Base-by-base conservation (phyloP, 352 stramenopile genomes). In the Pythium chondricola region DNA sequence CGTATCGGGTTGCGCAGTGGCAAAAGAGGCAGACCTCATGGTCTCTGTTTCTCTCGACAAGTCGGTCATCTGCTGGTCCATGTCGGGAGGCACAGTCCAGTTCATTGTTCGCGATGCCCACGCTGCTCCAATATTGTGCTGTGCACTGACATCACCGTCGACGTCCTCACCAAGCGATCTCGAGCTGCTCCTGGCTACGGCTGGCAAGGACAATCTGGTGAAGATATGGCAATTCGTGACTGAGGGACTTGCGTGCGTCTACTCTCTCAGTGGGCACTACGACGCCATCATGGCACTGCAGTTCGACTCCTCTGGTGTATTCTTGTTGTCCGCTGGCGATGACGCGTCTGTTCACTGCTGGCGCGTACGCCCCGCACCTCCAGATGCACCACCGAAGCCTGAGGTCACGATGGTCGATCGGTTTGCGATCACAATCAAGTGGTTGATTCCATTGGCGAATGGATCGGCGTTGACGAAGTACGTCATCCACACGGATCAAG, bases 191-290 rank as follows among this genome's bases (percentile, higher is more conserved):
- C 44, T 85, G 11, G 71, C 72, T 4, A 87, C 73, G 14, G 70
- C 70, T 21, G 75, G 55, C 7, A 74, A 70, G 17, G 75, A 84
- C 53, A 85, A 85, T 21, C 43, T 82, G n/a, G 65, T 85, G 21
- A 87, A 85, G 48, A 58, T 87, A 0, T 85, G 75, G 75, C 48
- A 61, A 1, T 38, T 60, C 37, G 61, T 45, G 9, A 55, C 43
- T 3, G 11, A 35, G 1, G 16, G 30, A 1, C 38, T 62, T 0
- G 60, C 83, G 36, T 79, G 64, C 20, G 48, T 85, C 13, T 83
- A 64, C 47, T 56, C 60, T 22, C 40, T 87, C 27, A 45, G 56
- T 4, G 75, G 75, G 10, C 73, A 87, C 43, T 77, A 73, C 24
- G 75, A 87, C 18, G 39, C 58, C 3, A 50, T 80, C 16, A 52